Percentiles rank a stretch among this genome's conserved stretches.
phyloP scores from a whole-genome alignment of 768 basidiomycete species.

The Agrocybe praecox region DNA sequence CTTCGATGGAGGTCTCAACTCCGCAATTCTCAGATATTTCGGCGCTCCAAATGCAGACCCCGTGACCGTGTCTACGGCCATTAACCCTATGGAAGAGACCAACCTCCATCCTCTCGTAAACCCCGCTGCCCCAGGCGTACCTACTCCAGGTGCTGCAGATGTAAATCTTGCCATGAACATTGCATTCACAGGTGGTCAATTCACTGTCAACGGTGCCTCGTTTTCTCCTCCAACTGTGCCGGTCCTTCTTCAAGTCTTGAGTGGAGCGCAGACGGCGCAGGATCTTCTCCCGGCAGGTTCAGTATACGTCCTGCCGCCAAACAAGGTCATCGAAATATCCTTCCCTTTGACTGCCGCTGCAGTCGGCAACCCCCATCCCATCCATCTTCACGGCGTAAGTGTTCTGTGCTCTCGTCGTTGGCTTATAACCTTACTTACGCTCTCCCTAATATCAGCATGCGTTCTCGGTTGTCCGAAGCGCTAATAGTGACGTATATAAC shows the following conservation, averaged over 20 bases:
- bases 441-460: constrained; percentile 28
- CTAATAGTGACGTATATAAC: constrained; percentile 35
- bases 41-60: not conserved
- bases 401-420: not conserved
- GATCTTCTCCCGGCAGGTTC: constrained; percentile 37
- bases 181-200: constrained; percentile 18
- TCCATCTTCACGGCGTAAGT: constrained; percentile 43
- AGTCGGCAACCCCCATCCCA: constrained; percentile 36
- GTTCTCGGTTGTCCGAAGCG: constrained; percentile 41
- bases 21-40: not conserved
- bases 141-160: constrained; percentile 36
- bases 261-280: constrained; percentile 34
- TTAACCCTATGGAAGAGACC: constrained; percentile 30
- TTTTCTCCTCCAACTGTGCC: constrained; percentile 40
- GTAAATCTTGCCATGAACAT: constrained; percentile 32
- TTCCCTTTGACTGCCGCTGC: constrained; percentile 36
- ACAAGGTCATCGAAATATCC: constrained; percentile 47
- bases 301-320: constrained; percentile 38
- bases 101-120: constrained; percentile 32
- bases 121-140: constrained; percentile 29
- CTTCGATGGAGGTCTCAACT: not conserved
- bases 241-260: constrained; percentile 46
- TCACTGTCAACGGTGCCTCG: constrained; percentile 30
- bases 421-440: not conserved
- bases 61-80: too few relatives aligned